Evolutionary conservation across 1,284 basidiomycete species (phyloP), one percentile per base, ranked within the genome.

Genomic region (Tylopilus sp.): DNA sequence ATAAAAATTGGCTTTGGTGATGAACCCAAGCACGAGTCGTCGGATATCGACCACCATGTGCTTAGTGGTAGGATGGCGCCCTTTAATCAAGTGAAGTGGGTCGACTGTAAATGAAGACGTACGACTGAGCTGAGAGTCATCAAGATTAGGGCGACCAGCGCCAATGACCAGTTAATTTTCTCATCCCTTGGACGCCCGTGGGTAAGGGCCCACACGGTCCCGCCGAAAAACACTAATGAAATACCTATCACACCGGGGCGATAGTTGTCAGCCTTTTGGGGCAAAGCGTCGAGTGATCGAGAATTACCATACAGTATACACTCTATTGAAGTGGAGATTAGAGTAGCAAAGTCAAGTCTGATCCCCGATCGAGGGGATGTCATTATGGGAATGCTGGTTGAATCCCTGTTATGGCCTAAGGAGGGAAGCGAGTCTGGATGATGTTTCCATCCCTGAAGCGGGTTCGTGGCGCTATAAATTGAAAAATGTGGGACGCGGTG

Each of bases 291-390:
- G 18, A n/a, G 12, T 21, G n/a, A 25, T 21, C 18, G 11, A 18
- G 23, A 33, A 3, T 60, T n/a, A 61, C 57, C 57, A 49, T 61
- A 61, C 19, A 65, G 41, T 12, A 65, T 36, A 28, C 54, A 53
- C 39, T 61, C 60, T 39, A 61, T 35, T 1, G 59, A 51, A 21
- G 49, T 51, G 9, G 60, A 59, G 25, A 65, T 29, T 41, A 65
- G 28, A 25, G 57, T 51, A 41, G 46, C 54, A 18, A 41, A 6
- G 23, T 55, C 60, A 1, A 59, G 51, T 26, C 43, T 35, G 8
- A 51, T 50, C 41, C 51, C 51, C 33, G 29, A 34, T n/a, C n/a
- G n/a, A 36, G 43, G 41, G 41, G 33, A 45, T 36, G 7, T 35
- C 16, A 42, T 57, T 18, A 34, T 35, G 28, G 36, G 21, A 31